These are phyloP conservation scores for Metroxylon sagu DNA, from an alignment of 176 grass and related monocot species.

Conservation along the genomic window DNA sequence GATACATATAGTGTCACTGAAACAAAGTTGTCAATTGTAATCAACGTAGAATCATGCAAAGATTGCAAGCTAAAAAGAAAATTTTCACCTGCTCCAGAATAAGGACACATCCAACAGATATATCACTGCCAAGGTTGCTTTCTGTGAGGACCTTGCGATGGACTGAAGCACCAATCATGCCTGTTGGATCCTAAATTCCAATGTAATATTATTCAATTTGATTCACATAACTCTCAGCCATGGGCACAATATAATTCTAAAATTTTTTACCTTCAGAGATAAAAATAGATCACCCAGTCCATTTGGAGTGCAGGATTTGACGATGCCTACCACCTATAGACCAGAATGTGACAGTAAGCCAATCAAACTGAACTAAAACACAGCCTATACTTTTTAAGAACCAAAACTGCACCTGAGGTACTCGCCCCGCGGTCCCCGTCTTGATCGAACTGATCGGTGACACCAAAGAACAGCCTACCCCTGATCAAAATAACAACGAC, in stretches of 20 bases:
- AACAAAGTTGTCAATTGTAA: neutral
- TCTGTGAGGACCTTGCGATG: conserved; percentile 32
- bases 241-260: too few species aligned
- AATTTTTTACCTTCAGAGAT: conserved; percentile 44
- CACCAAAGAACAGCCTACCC: conserved; percentile 4
- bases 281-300: conserved; percentile 53
- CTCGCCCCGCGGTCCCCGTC: conserved; percentile 21
- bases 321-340: conserved; percentile 47
- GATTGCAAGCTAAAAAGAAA: neutral
- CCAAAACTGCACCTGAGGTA: conserved; percentile 31
- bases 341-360: neutral
- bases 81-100: conserved; percentile 35
- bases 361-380: neutral
- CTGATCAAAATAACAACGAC: conserved; percentile 24
- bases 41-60: neutral
- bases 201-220: too few species aligned
- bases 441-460: conserved; percentile 21
- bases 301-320: conserved; percentile 55
- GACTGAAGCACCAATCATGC: conserved; percentile 28
- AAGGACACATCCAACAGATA: conserved; percentile 40
- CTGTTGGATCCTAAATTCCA: conserved; percentile 36
- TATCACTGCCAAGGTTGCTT: conserved; percentile 17
- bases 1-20: neutral
- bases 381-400: neutral
- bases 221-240: too few species aligned